Base-by-base conservation (phyloP, 2,329 filamentous ascomycete genomes). In the Emmonsia crescens region DNA sequence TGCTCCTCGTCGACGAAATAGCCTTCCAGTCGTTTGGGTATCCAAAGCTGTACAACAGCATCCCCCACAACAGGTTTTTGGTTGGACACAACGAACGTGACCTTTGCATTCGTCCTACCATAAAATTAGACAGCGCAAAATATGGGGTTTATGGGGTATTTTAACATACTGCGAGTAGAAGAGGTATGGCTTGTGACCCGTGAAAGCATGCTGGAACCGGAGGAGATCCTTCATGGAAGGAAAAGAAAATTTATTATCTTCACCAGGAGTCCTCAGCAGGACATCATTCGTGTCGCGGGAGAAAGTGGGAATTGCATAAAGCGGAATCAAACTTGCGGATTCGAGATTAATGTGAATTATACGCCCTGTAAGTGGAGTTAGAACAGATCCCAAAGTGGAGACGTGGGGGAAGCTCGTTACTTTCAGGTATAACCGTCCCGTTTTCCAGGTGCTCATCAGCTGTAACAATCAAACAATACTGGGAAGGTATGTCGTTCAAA, bases 301-400 rank as follows among this genome's bases (percentile, higher is more conserved):
- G 8, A 59, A 59, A 33, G 57, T 59, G 16, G 57, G 57, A 42
- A 59, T 59, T n/a, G 57, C 57, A 42, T 59, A 59, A 49, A 59
- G 57, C 9, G 57, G 57, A 48, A 48, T 42, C 2, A 59, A 49
- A 10, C 8, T 36, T 36, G 57, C 42, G 2, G 57, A 48, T 38
- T 59, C 57, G 29, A 59, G 57, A 48, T 59, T 48, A 29, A 59
- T 27, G 24, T 59, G 42, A 27, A 51, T 59, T 33, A 59, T 33
- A 19, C 57, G 57, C 42, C 46, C 57, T 59, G 46, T 5, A 5
- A 59, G 12, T 24, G 21, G 8, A 3, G 27, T 59, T 48, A 59
- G 57, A 27, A 33, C 16, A 59, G 16, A 27, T 16, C 5, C 12
- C 5, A 27, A 1, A 46, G 21, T 21, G 29, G 42, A 38, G 12